Evolutionary conservation across 2,329 filamentous ascomycete genomes (phyloP).

Genomic region (Exophiala viscosa): DNA sequence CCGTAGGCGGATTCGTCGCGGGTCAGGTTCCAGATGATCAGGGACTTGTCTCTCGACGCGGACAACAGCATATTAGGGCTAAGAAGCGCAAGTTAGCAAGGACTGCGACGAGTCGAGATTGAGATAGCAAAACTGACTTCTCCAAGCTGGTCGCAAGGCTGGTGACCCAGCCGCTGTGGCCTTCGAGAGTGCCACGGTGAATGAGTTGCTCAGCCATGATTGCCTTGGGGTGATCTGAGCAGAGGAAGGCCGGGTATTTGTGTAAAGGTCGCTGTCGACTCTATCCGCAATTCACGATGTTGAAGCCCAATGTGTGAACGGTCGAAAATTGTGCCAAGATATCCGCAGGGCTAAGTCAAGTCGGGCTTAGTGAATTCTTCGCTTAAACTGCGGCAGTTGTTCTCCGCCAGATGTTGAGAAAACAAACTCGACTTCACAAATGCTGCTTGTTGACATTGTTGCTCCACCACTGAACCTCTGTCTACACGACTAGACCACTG

Average conservation of each 20-base stretch:
- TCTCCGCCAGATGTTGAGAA: too few relatives aligned
- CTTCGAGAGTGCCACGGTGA: slow-evolving; percentile 95
- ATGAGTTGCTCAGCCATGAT: slow-evolving; percentile 89
- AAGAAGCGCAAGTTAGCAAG: slow-evolving; percentile 38
- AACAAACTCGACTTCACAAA: too few relatives aligned
- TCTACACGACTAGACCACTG: too few relatives aligned
- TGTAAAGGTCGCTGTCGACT: slow-evolving; percentile 3
- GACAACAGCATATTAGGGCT: slow-evolving; percentile 99
- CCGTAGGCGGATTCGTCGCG: slow-evolving; percentile 97
- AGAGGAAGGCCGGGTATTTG: slow-evolving; percentile 1
- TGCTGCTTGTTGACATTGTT: too few relatives aligned
- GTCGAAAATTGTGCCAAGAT: too few relatives aligned
- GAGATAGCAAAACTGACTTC: slow-evolving; percentile 63
- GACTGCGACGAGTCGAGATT: slow-evolving; percentile 26
- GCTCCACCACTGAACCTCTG: too few relatives aligned
- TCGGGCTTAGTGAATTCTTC: too few relatives aligned
- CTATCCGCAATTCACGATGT: neutral
- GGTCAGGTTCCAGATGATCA: slow-evolving; percentile 99
- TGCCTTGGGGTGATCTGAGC: slow-evolving; percentile 30
- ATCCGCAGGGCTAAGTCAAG: too few relatives aligned
- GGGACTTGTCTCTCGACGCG: slow-evolving; percentile 92
- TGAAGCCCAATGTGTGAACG: neutral
- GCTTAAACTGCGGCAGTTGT: too few relatives aligned
- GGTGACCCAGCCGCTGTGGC: slow-evolving; percentile 99
- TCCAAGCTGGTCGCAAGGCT: slow-evolving; percentile 97